Evolutionary conservation across 2,329 filamentous ascomycete species (phyloP).

Genomic region (Nakataea oryzae): DNA sequence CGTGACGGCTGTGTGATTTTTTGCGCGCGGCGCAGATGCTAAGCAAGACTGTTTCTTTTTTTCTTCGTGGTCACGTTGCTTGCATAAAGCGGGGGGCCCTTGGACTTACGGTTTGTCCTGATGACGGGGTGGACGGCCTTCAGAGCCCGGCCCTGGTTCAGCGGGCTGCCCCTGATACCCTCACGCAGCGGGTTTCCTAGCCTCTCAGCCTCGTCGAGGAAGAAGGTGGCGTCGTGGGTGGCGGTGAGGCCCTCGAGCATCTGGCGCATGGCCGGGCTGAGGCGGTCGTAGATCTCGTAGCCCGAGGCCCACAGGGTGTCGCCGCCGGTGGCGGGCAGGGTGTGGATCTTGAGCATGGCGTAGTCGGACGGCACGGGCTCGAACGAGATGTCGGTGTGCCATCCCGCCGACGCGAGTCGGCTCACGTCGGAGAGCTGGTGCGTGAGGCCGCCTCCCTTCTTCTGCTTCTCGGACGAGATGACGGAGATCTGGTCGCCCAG

Average conservation of each 20-base stretch:
- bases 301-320: slow-evolving; percentile 32
- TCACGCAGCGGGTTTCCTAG: slow-evolving; percentile 25
- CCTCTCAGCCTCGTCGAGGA: slow-evolving; percentile 35
- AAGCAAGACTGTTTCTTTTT: background rate
- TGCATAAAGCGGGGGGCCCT: background rate
- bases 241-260: slow-evolving; percentile 16
- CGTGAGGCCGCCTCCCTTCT: slow-evolving; percentile 6
- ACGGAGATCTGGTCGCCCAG: slow-evolving; percentile 31
- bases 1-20: slow-evolving; percentile 36
- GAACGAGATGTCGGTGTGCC: slow-evolving; percentile 39
- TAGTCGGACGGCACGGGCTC: slow-evolving; percentile 35
- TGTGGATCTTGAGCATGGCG: slow-evolving; percentile 29
- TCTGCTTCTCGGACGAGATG: slow-evolving; percentile 29
- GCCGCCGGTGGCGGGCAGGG: slow-evolving; percentile 30
- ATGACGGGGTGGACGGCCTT: slow-evolving; percentile 41
- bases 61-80: background rate
- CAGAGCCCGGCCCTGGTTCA: slow-evolving; percentile 44
- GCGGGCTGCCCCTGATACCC: slow-evolving; percentile 37
- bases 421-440: slow-evolving; percentile 7
- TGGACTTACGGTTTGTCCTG: slow-evolving; percentile 43
- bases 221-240: slow-evolving; percentile 32
- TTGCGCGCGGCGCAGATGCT: background rate
- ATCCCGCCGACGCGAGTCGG: slow-evolving; percentile 20
- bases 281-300: slow-evolving; percentile 29
- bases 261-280: slow-evolving; percentile 14